A percentile compares a stretch with the other conserved stretches of the same genome.
Conservation (phyloP, 2,329 filamentous ascomycete genomes). For the Aphanoascus verrucosus region DNA sequence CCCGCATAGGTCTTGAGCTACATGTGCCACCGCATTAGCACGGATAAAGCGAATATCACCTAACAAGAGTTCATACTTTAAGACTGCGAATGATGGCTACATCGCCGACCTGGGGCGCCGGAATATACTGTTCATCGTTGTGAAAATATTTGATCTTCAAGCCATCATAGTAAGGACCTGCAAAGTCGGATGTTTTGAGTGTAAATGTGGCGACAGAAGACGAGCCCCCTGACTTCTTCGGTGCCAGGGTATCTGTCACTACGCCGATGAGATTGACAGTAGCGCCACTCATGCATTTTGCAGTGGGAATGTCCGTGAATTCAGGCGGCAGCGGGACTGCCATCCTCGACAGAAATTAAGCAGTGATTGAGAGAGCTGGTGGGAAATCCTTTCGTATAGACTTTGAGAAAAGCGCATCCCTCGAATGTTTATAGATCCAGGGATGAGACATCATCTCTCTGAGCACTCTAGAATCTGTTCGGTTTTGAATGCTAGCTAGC, state of each 20-base stretch:
- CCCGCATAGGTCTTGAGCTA: slow-evolving; percentile 6
- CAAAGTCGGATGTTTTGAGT: slow-evolving; percentile 48
- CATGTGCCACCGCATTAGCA: not conserved
- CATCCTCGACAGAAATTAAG: slow-evolving; percentile 12
- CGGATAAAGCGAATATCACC: not conserved
- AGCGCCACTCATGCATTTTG: slow-evolving; percentile 5
- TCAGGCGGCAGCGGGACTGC: slow-evolving; percentile 9
- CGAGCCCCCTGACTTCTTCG: slow-evolving; percentile 40
- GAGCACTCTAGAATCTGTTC: not conserved
- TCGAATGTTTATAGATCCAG: not conserved
- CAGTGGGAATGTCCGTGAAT: slow-evolving; percentile 12
- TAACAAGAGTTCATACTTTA: slow-evolving; percentile 37
- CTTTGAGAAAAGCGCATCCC: not conserved
- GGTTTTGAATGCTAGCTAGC: not conserved
- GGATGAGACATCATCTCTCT: not conserved
- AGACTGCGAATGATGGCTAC: slow-evolving; percentile 52
- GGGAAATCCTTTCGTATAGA: not conserved
- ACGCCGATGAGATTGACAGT: slow-evolving; percentile 56
- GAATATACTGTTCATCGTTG: slow-evolving; percentile 33
- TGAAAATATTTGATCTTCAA: slow-evolving; percentile 53
- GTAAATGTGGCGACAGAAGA: slow-evolving; percentile 54
- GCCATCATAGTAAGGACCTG: slow-evolving; percentile 33
- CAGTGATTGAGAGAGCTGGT: not conserved
- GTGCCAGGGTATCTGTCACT: slow-evolving; percentile 53
- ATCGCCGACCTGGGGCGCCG: slow-evolving; percentile 45